Conservation (phyloP, 345 rosid species). For the Noccaea bulbosa region DNA sequence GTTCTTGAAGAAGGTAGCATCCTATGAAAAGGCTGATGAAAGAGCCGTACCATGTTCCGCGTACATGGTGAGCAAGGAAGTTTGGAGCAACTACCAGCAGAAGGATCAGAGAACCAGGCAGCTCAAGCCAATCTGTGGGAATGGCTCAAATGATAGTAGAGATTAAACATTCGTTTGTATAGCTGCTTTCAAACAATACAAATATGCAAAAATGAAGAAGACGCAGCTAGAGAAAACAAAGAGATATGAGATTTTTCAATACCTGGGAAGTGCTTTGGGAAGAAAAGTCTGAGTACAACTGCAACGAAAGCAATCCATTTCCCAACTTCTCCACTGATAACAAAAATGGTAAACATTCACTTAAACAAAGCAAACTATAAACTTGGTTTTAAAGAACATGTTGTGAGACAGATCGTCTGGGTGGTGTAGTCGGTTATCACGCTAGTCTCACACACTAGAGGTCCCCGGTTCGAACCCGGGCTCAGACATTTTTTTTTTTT, state of each 20-base stretch:
- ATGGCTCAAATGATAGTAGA: too few species aligned
- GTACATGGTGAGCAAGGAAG: conserved; percentile 59
- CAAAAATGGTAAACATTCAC: background rate
- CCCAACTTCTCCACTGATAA: conserved; percentile 77
- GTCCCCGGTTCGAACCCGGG: conserved; percentile 75
- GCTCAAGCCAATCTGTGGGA: conserved; percentile 76
- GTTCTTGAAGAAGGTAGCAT: conserved; percentile 87
- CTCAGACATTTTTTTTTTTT: conserved; percentile 46
- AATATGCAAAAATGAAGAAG: background rate
- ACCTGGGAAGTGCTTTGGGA: conserved; percentile 92
- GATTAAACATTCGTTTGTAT: too few species aligned
- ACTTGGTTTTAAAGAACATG: background rate
- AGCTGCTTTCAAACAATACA: background rate
- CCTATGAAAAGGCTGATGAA: conserved; percentile 66
- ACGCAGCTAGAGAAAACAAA: background rate
- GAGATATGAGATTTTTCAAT: conserved; percentile 5
- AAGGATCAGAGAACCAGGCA: conserved; percentile 77
- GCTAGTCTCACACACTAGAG: conserved; percentile 88
- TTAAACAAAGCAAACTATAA: background rate
- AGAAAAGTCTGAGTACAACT: conserved; percentile 86
- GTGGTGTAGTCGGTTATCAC: conserved; percentile 60
- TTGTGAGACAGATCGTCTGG: conserved; percentile 34
- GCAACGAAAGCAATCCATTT: conserved; percentile 88
- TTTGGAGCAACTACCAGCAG: conserved; percentile 70
- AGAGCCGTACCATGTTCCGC: conserved; percentile 61